Conservation (phyloP, 225 moss, liverwort and hornwort species). For the Pleurozium schreberi region DNA sequence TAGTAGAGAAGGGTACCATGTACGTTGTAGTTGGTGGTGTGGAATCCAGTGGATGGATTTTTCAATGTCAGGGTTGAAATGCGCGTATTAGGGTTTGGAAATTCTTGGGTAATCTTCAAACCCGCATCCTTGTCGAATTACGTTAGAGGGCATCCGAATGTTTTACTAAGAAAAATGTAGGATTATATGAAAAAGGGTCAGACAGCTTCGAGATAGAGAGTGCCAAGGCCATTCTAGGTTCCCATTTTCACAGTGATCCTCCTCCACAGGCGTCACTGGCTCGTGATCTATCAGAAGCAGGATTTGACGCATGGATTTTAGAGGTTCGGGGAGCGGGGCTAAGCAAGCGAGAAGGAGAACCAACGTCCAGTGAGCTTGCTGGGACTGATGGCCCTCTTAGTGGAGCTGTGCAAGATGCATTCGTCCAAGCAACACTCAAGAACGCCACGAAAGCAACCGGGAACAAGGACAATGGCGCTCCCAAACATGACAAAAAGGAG, state of each 20-base stretch:
- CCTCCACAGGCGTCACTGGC: slow-evolving; percentile 75
- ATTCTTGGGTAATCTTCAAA: neutral
- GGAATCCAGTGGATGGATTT: neutral
- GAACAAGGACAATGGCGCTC: neutral
- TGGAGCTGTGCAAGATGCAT: slow-evolving; percentile 36
- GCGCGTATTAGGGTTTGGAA: neutral
- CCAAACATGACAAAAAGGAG: neutral
- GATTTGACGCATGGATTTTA: slow-evolving; percentile 92
- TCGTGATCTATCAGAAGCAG: slow-evolving; percentile 65
- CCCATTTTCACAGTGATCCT: neutral
- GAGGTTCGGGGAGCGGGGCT: slow-evolving; percentile 96
- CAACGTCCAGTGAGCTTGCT: slow-evolving; percentile 47
- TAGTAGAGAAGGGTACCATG: neutral
- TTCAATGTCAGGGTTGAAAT: neutral
- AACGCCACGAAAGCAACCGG: slow-evolving; percentile 18
- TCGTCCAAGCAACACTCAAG: slow-evolving; percentile 43
- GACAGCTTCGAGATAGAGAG: neutral
- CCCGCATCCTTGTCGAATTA: neutral
- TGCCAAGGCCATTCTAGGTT: neutral
- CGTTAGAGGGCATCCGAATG: neutral
- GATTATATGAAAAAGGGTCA: neutral
- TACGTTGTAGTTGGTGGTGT: neutral
- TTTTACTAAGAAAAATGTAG: neutral
- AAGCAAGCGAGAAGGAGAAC: slow-evolving; percentile 72
- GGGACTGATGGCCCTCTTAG: slow-evolving; percentile 30